Evolutionary conservation across 2,329 filamentous ascomycete genomes (phyloP).

Genomic region (Penicillium sp.): DNA sequence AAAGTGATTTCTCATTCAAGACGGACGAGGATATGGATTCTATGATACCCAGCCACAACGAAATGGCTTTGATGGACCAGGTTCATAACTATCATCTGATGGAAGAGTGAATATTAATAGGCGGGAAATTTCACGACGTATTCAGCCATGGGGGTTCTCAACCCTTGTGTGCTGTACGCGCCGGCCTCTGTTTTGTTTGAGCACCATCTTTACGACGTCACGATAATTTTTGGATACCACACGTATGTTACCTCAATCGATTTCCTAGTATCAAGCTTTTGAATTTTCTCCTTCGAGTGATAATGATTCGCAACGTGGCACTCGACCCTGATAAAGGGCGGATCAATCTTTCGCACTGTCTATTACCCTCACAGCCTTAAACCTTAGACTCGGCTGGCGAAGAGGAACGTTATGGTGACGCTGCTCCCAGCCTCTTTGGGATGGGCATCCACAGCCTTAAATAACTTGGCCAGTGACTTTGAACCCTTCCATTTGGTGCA

Average conservation of each 20-base stretch:
- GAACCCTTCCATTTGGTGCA: no score
- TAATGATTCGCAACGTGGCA: background rate
- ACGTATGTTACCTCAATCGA: background rate
- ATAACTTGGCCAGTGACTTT: no score
- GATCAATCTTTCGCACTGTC: no score
- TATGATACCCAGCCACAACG: slow-evolving; percentile 34
- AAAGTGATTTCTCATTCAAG: background rate
- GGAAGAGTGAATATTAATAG: slow-evolving; percentile 17
- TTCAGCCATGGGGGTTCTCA: background rate
- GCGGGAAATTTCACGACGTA: background rate
- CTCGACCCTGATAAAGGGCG: background rate
- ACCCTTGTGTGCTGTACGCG: background rate
- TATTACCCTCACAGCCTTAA: no score
- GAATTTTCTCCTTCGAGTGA: background rate
- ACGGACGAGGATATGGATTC: slow-evolving; percentile 20
- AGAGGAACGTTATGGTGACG: no score
- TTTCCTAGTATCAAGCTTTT: background rate
- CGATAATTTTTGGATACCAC: background rate
- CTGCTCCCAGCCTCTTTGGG: no score
- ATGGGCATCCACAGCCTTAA: no score
- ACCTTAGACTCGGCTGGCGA: no score
- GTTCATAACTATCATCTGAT: slow-evolving; percentile 35
- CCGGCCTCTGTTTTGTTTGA: background rate
- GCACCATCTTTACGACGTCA: background rate
- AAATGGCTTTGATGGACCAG: slow-evolving; percentile 40